phyloP scores from a whole-genome alignment of 305 asterid genomes.

The Fraxinus greggii region DNA sequence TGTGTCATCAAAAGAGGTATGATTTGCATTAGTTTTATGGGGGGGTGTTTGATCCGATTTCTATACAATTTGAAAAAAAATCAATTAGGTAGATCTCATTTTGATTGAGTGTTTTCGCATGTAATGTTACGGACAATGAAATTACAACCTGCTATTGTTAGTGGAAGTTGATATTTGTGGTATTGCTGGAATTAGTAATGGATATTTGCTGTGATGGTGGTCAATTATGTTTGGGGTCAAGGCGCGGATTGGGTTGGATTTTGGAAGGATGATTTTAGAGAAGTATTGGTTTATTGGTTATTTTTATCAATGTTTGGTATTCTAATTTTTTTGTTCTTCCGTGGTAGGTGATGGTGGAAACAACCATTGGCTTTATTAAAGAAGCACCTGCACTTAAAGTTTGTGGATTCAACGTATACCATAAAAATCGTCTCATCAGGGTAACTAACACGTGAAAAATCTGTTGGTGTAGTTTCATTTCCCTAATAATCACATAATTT shows the following conservation, averaged over 20 bases:
- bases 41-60: neutral
- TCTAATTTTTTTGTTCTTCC: conserved; percentile 18
- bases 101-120: conserved; percentile 5
- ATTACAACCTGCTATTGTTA: neutral
- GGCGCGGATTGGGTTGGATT: neutral
- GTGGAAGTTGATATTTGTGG: neutral
- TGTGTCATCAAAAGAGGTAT: conserved; percentile 64
- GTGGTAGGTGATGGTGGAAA: conserved; percentile 56
- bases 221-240: conserved; percentile 5
- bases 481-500: neutral
- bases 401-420: conserved; percentile 84
- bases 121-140: conserved; percentile 1
- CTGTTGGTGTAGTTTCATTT: conserved; percentile 2
- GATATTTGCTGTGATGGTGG: neutral
- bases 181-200: neutral
- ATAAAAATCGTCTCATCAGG: conserved; percentile 91
- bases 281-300: conserved; percentile 9
- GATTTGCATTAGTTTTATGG: neutral
- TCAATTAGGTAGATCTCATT: neutral
- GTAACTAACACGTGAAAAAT: conserved; percentile 34
- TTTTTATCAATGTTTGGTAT: conserved; percentile 18
- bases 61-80: neutral
- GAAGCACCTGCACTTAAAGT: conserved; percentile 72
- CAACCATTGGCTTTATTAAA: conserved; percentile 76
- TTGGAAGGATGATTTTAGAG: neutral